Base-by-base conservation (phyloP, 2,329 filamentous ascomycete genomes). In the Colletotrichum ledebouriae region DNA sequence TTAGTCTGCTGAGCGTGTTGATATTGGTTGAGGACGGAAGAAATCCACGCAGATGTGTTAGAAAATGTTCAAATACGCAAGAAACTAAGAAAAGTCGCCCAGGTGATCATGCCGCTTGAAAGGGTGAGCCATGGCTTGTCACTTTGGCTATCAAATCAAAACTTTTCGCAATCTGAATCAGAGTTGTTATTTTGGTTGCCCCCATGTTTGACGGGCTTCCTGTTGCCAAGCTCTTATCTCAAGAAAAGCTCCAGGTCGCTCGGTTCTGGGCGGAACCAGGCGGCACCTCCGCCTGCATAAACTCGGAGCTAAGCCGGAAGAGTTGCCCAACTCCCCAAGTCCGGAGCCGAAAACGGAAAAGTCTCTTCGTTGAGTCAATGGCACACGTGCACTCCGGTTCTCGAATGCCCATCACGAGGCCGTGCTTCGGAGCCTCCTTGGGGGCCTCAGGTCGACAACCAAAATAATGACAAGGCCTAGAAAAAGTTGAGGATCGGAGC, bases 131-230 rank as follows among this genome's bases (percentile, higher is more conserved):
- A n/a, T 0, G 13, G 34, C 12, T 11, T 2, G 34, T 55, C 39
- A 33, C 12, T 6, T 34, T 55, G 52, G 52, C 25, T 39, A 37
- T 39, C 52, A 41, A 55, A 55, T 41, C 15, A 41, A 39, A 55
- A 55, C 17, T 55, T 22, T 55, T 34, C 17, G 41, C 52, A n/a
- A 41, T 55, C 52, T 55, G 52, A 37, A 55, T 55, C 52, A 41
- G 33, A 17, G 52, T 4, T 17, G 33, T 37, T 39, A 15, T 4
- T 17, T 3, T n/a, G 33, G 34, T 12, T 29, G 22, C 22, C 22
- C 22, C 22, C 22, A 3, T 22, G 22, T 3, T 22, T 22, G 22
- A 22, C 22, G 22, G 22, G 22, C 22, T 22, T 4, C 22, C 4
- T 3, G 4, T 4, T 22, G 22, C 22, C 22, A 22, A 4, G 22